Evolutionary conservation across 306 rosid species (phyloP).

Genomic region (Glycine soja): DNA sequence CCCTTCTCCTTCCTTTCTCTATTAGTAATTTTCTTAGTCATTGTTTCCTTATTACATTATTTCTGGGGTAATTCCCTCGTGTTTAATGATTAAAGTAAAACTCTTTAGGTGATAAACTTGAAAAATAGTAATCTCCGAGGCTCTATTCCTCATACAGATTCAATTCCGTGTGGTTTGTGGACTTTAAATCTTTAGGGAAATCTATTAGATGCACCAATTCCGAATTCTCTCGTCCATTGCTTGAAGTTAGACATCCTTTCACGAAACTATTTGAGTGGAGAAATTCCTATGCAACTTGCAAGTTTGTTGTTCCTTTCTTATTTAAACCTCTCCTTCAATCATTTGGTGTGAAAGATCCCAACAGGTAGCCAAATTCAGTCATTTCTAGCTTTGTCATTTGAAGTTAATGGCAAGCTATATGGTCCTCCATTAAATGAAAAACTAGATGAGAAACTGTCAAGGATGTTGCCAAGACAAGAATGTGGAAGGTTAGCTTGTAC

Average conservation of each 20-base stretch:
- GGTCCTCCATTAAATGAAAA: not conserved
- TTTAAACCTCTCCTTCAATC: not conserved
- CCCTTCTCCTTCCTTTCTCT: too few relatives aligned
- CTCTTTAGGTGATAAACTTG: slow-evolving; percentile 27
- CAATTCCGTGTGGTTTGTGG: slow-evolving; percentile 10
- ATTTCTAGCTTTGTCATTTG: not conserved
- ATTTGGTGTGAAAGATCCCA: not conserved
- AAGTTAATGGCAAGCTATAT: not conserved
- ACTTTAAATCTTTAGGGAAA: slow-evolving; percentile 53
- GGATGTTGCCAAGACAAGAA: not conserved
- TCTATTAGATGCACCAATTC: slow-evolving; percentile 25
- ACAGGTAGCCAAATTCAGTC: not conserved
- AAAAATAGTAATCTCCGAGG: slow-evolving; percentile 1
- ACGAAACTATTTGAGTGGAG: not conserved
- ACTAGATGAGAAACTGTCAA: not conserved
- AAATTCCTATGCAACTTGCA: not conserved
- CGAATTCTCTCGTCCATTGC: slow-evolving; percentile 48
- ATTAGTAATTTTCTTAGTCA: too few relatives aligned
- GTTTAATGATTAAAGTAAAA: slow-evolving; percentile 29
- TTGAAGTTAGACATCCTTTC: not conserved
- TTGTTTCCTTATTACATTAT: too few relatives aligned
- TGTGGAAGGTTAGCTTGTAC: not conserved
- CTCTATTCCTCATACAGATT: slow-evolving; percentile 27
- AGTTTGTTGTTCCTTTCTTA: not conserved
- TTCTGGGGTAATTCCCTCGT: slow-evolving; percentile 44